Evolutionary conservation across 2,329 filamentous ascomycete species (phyloP).

Genomic region (Penicillium aurantiogriseum): DNA sequence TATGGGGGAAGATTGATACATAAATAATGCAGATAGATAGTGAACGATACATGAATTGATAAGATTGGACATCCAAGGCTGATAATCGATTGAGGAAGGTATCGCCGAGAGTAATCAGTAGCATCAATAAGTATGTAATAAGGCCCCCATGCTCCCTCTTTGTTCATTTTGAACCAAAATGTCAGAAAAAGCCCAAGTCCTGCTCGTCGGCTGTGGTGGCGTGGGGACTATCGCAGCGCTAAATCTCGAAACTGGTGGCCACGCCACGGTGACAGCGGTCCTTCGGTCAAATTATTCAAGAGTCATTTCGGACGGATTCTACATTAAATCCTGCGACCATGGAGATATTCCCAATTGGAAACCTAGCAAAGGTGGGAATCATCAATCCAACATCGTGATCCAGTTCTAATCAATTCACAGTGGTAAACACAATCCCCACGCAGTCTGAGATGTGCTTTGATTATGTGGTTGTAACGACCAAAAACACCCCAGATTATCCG

Average conservation of each 20-base stretch:
- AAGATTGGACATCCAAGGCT: not conserved
- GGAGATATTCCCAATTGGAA: slow-evolving; percentile 3
- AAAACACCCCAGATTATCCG: not conserved
- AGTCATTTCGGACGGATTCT: not conserved
- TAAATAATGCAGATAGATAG: not conserved
- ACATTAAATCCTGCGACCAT: slow-evolving; percentile 7
- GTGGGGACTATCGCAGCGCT: slow-evolving; percentile 60
- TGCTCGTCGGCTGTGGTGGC: slow-evolving; percentile 41
- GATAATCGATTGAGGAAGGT: too few relatives aligned
- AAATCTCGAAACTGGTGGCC: slow-evolving; percentile 53
- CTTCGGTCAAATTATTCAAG: slow-evolving; percentile 56
- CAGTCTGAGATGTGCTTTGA: not conserved
- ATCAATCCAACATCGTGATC: too few relatives aligned
- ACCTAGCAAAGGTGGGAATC: slow-evolving; percentile 26
- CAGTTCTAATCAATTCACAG: too few relatives aligned
- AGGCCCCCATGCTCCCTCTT: too few relatives aligned
- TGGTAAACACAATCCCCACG: not conserved
- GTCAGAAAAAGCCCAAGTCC: too few relatives aligned
- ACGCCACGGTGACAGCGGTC: slow-evolving; percentile 54
- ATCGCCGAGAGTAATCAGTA: too few relatives aligned
- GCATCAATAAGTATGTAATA: too few relatives aligned
- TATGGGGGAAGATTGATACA: not conserved
- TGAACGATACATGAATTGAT: not conserved
- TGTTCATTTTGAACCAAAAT: too few relatives aligned
- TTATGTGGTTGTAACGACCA: not conserved